Evolutionary conservation across 2,329 filamentous ascomycete genomes (phyloP).

Genomic region (Cladosporium velox): DNA sequence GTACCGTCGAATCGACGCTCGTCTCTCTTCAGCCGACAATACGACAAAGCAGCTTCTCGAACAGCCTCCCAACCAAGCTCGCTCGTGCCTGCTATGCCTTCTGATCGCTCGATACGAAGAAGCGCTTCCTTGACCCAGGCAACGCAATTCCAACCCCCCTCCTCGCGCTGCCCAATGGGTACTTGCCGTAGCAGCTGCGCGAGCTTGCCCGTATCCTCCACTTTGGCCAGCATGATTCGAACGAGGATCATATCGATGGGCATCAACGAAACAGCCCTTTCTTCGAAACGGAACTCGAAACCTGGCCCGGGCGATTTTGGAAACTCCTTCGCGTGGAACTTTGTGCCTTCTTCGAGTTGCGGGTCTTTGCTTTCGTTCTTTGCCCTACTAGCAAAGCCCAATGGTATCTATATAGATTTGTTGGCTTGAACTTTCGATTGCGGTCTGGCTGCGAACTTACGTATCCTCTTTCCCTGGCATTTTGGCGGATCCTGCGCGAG

Average conservation of each 20-base stretch:
- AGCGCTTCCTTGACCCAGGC: constrained; percentile 48
- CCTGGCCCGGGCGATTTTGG: neutral
- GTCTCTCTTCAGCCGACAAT: constrained; percentile 43
- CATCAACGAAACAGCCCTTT: neutral
- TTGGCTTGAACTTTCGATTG: neutral
- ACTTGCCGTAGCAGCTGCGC: neutral
- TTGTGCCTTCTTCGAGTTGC: neutral
- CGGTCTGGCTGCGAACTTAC: neutral
- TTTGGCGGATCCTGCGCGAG: neutral
- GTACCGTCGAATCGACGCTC: constrained; percentile 46
- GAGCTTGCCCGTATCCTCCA: neutral
- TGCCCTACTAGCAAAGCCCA: constrained; percentile 13
- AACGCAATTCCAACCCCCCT: constrained; percentile 47
- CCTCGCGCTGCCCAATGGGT: constrained; percentile 1
- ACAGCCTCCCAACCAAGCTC: constrained; percentile 40
- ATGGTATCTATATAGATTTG: neutral
- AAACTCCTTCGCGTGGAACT: constrained; percentile 5
- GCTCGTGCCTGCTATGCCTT: constrained; percentile 38
- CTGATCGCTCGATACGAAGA: constrained; percentile 33
- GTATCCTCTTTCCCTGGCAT: constrained; percentile 13
- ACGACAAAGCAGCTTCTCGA: constrained; percentile 42
- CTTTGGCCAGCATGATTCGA: constrained; percentile 3
- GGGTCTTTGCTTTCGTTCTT: neutral
- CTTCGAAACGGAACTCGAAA: neutral
- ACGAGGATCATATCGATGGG: constrained; percentile 11